A percentile compares a stretch with the other conserved stretches of the same genome.
phyloP scores from a whole-genome alignment of 192 early-diverging fungal genomes.

The Umbelopsis isabellina region DNA sequence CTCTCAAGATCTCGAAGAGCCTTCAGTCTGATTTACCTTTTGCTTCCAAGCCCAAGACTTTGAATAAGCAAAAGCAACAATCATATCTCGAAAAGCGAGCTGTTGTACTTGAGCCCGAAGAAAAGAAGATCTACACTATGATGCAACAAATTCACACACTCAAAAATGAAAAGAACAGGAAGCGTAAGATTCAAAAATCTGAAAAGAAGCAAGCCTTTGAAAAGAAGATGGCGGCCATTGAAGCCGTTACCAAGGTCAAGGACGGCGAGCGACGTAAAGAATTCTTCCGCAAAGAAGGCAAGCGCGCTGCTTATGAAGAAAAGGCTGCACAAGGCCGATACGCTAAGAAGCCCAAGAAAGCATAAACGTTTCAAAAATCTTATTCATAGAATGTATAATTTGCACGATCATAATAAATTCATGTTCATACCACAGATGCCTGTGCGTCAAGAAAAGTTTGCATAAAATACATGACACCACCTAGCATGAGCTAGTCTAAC shows the following conservation, averaged over 20 bases:
- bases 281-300: conserved; percentile 69
- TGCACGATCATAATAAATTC: conserved; percentile 14
- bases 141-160: conserved; percentile 88
- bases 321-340: conserved; percentile 14
- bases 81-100: conserved; percentile 70
- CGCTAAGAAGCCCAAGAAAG: conserved; percentile 18
- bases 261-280: conserved; percentile 68
- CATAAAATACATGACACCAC: too few relatives aligned
- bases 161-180: conserved; percentile 82
- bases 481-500: too few relatives aligned
- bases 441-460: too few relatives aligned
- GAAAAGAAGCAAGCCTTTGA: conserved; percentile 54
- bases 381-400: conserved; percentile 11
- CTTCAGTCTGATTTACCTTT: conserved; percentile 87
- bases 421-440: conserved; percentile 16
- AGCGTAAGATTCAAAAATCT: conserved; percentile 68
- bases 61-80: conserved; percentile 52
- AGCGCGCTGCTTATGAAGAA: conserved; percentile 23
- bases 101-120: conserved; percentile 89
- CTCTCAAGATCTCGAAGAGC: conserved; percentile 77
- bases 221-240: conserved; percentile 60
- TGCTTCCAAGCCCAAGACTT: conserved; percentile 83
- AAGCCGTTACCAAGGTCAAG: conserved; percentile 48
- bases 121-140: conserved; percentile 83
- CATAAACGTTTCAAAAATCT: background rate